These are phyloP conservation scores for Huiozyma sinensis DNA, from an alignment of 805 yeast genomes.

Conservation along the genomic window DNA sequence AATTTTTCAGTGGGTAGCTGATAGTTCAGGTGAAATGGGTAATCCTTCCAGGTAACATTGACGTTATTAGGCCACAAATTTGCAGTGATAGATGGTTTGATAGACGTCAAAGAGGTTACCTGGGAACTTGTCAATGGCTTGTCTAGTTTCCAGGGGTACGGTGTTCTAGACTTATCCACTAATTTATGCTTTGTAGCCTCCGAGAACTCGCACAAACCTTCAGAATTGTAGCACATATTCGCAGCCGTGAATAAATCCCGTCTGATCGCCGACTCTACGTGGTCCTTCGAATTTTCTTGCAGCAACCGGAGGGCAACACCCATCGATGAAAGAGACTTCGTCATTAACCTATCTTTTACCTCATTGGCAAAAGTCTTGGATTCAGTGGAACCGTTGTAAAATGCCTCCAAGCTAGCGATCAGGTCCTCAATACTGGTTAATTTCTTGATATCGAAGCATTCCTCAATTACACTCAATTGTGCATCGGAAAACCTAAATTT, in stretches of 20 bases:
- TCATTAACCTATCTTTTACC: slow-evolving; percentile 43
- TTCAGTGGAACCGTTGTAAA: slow-evolving; percentile 38
- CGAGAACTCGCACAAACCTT: slow-evolving; percentile 43
- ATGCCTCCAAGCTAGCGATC: slow-evolving; percentile 38
- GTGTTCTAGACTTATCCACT: slow-evolving; percentile 49
- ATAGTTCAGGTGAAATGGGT: slow-evolving; percentile 35
- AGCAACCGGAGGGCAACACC: slow-evolving; percentile 61
- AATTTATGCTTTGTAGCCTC: slow-evolving; percentile 57
- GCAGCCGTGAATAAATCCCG: slow-evolving; percentile 70
- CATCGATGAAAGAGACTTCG: slow-evolving; percentile 71
- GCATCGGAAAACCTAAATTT: slow-evolving; percentile 45
- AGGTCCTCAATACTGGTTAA: slow-evolving; percentile 40
- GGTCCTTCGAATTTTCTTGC: slow-evolving; percentile 45
- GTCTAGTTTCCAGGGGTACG: slow-evolving; percentile 36
- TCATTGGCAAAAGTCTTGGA: slow-evolving; percentile 56
- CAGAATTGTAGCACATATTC: slow-evolving; percentile 46
- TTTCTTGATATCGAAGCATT: slow-evolving; percentile 45
- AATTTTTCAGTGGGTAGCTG: slow-evolving; percentile 72
- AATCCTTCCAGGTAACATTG: slow-evolving; percentile 33
- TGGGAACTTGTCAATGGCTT: slow-evolving; percentile 12
- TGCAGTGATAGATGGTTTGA: slow-evolving; percentile 25
- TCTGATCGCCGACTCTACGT: slow-evolving; percentile 55
- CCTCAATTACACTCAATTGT: slow-evolving; percentile 55
- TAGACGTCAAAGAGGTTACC: slow-evolving; percentile 18
- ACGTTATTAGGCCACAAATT: slow-evolving; percentile 22